These are phyloP conservation scores for Lactarius akahatsu DNA, from an alignment of 768 basidiomycete genomes.

Conservation along the genomic window DNA sequence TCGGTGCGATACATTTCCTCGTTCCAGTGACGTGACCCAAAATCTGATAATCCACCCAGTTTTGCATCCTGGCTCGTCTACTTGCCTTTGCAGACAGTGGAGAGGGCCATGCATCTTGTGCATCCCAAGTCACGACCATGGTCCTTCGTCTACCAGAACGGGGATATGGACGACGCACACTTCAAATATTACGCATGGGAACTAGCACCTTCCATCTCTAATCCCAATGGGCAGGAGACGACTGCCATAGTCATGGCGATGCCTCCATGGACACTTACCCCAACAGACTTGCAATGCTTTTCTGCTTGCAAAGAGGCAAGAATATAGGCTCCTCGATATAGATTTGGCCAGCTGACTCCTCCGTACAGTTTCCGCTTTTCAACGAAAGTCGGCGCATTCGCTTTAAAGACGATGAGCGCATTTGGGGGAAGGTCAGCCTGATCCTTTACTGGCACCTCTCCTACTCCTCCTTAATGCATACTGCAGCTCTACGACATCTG, in stretches of 20 bases:
- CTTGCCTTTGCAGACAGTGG: constrained; percentile 24
- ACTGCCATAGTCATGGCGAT: constrained; percentile 24
- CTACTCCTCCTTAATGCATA: neutral
- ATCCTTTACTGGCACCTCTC: neutral
- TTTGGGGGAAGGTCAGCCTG: constrained; percentile 27
- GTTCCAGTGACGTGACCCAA: neutral
- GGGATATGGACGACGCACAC: constrained; percentile 22
- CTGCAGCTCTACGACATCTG: constrained; percentile 31
- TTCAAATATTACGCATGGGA: constrained; percentile 25
- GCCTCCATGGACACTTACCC: constrained; percentile 28
- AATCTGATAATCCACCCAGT: neutral
- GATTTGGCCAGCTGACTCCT: neutral
- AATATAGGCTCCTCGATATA: neutral
- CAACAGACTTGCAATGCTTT: constrained; percentile 22
- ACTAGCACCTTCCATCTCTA: constrained; percentile 1
- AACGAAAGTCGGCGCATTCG: neutral
- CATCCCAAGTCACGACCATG: constrained; percentile 15
- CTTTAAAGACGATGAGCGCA: constrained; percentile 21
- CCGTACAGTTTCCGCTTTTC: constrained; percentile 23
- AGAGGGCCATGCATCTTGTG: constrained; percentile 26
- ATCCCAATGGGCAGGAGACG: constrained; percentile 14
- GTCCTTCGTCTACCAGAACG: constrained; percentile 21
- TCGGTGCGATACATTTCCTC: constrained; percentile 10
- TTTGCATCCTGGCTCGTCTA: constrained; percentile 24
- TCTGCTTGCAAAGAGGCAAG: constrained; percentile 25